phyloP scores from a whole-genome alignment of 768 basidiomycete genomes.

The Mycena rebaudengoi region DNA sequence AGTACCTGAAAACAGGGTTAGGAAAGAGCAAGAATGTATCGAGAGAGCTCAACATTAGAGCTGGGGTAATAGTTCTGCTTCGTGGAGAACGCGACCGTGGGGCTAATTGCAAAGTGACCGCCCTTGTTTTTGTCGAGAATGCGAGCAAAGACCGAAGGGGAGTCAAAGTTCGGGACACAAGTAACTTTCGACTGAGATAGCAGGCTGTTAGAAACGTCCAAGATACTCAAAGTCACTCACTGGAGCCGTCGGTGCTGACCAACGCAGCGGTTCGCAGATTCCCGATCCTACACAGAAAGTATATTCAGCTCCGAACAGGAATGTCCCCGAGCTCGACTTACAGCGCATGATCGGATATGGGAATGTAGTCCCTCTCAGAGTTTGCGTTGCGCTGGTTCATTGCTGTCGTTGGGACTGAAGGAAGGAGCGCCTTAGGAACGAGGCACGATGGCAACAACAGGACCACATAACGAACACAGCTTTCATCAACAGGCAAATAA shows the following conservation, averaged over 20 bases:
- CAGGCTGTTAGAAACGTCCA: not conserved
- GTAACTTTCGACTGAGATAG: constrained; percentile 82
- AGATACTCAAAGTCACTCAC: constrained; percentile 45
- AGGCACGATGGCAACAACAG: no score
- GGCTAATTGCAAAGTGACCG: constrained; percentile 92
- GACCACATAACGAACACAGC: no score
- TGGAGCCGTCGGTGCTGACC: constrained; percentile 84
- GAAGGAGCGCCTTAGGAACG: no score
- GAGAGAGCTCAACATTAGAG: constrained; percentile 68
- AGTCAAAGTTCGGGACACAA: constrained; percentile 95
- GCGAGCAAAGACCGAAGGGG: constrained; percentile 90
- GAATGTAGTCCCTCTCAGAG: constrained; percentile 75
- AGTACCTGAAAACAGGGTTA: constrained; percentile 61
- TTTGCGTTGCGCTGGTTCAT: no score
- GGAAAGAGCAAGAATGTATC: not conserved
- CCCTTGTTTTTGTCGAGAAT: constrained; percentile 92
- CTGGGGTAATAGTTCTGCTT: constrained; percentile 88
- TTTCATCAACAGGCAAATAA: no score
- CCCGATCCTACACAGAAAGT: constrained; percentile 65
- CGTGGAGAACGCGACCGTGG: constrained; percentile 69
- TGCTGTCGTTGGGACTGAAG: no score
- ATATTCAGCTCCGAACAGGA: not conserved
- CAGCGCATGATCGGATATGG: constrained; percentile 85
- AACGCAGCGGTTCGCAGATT: constrained; percentile 86
- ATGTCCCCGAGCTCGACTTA: constrained; percentile 42